phyloP scores from a whole-genome alignment of 176 grass and related monocot species.

The Echinochloa phyllopogon region DNA sequence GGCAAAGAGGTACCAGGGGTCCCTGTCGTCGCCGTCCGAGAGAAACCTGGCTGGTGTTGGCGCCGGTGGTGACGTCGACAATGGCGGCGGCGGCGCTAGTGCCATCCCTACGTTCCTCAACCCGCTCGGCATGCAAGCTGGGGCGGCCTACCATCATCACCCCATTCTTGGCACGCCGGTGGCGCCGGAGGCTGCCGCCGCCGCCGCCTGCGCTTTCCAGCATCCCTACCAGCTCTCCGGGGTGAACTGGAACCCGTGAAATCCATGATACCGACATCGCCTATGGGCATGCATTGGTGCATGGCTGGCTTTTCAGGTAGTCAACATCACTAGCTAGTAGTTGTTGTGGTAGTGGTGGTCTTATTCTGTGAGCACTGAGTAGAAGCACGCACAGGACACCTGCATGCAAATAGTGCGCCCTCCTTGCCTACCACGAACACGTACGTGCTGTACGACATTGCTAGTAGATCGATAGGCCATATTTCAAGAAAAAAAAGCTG shows the following conservation, averaged over 20 bases:
- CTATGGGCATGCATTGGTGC: slow-evolving; percentile 13
- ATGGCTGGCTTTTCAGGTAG: slow-evolving; percentile 39
- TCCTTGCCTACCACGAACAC: slow-evolving; percentile 30
- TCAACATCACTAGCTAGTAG: slow-evolving; percentile 37
- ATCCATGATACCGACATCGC: slow-evolving; percentile 16
- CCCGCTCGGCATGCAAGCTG: slow-evolving; percentile 36
- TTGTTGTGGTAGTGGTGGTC: slow-evolving; percentile 37
- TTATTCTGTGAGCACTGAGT: slow-evolving; percentile 36
- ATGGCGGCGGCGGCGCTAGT: slow-evolving; percentile 31
- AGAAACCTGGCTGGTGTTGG: slow-evolving; percentile 1
- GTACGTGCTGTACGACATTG: slow-evolving; percentile 30
- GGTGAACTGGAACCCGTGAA: slow-evolving; percentile 77
- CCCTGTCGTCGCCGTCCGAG: slow-evolving; percentile 33
- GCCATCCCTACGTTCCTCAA: slow-evolving; percentile 51
- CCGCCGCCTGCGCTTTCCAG: slow-evolving; percentile 53
- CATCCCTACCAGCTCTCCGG: slow-evolving; percentile 69
- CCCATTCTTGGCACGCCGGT: slow-evolving; percentile 33
- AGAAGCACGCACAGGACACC: slow-evolving; percentile 37
- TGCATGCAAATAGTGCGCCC: slow-evolving; percentile 44
- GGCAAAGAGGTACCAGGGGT: slow-evolving; percentile 49
- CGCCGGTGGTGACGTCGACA: slow-evolving; percentile 25
- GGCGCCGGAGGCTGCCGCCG: slow-evolving; percentile 44
- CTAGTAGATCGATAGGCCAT: neutral
- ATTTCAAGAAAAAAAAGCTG: neutral
- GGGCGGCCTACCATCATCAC: slow-evolving; percentile 36